Conservation (phyloP, 441 rosid genomes). For the Cnidoscolus chayamansa region DNA sequence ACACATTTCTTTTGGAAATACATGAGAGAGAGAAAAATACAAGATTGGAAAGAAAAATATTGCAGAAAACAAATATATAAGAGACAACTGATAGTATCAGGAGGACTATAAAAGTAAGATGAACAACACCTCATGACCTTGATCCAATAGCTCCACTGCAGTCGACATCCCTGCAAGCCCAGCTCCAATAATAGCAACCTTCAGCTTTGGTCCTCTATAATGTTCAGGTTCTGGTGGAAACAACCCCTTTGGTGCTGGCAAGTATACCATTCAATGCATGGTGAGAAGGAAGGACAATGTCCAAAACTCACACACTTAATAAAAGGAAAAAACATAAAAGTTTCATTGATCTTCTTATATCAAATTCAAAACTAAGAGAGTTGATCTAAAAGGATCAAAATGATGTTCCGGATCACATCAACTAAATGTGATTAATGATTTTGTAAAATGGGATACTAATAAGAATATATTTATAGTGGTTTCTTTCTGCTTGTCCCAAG, state of each 20-base stretch:
- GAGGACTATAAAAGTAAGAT: constrained; percentile 5
- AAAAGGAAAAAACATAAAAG: constrained; percentile 14
- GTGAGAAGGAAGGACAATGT: constrained; percentile 15
- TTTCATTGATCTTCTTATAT: background rate
- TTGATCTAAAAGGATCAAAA: background rate
- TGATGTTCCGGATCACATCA: background rate
- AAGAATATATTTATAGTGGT: background rate
- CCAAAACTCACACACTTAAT: background rate
- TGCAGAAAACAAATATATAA: background rate
- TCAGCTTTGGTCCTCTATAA: constrained; percentile 88
- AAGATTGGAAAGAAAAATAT: background rate
- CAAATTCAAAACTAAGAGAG: too few species aligned
- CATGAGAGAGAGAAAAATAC: background rate
- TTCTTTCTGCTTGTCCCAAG: background rate
- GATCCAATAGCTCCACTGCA: constrained; percentile 94
- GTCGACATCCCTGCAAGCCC: constrained; percentile 99
- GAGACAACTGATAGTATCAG: background rate
- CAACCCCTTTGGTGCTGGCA: constrained; percentile 95
- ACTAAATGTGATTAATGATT: background rate
- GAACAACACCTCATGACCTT: constrained; percentile 83
- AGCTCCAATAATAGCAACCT: constrained; percentile 96
- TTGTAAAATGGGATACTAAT: background rate
- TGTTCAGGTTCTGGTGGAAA: constrained; percentile 93
- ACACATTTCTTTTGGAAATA: background rate
- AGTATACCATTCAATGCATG: constrained; percentile 19